phyloP scores from a whole-genome alignment of 2,329 filamentous ascomycete species.

The Blastomyces silverae region DNA sequence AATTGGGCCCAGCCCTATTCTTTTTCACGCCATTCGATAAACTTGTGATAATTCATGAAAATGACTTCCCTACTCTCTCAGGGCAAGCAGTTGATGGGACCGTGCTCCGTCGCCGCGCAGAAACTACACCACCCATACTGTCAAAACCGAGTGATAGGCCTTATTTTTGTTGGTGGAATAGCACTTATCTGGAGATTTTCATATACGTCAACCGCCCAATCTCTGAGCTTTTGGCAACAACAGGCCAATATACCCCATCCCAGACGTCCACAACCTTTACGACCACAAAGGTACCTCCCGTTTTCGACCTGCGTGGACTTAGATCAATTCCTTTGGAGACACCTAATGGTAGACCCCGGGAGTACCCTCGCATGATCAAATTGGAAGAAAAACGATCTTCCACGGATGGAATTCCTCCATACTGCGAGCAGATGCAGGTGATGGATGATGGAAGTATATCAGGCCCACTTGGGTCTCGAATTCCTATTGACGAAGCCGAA shows the following conservation, averaged over 20 bases:
- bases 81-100: constrained; percentile 20
- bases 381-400: constrained; percentile 56
- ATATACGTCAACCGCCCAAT: constrained; percentile 49
- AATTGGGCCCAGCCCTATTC: constrained; percentile 56
- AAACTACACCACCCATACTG: constrained; percentile 33
- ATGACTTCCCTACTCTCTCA: constrained; percentile 27
- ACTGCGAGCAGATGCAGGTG: constrained; percentile 60
- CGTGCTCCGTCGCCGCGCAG: constrained; percentile 22
- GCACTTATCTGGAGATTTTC: constrained; percentile 59
- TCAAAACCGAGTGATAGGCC: constrained; percentile 52
- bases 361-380: constrained; percentile 56
- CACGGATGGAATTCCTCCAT: constrained; percentile 43
- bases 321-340: constrained; percentile 17
- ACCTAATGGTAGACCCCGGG: constrained; percentile 13
- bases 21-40: constrained; percentile 60
- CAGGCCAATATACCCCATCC: constrained; percentile 15
- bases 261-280: constrained; percentile 22
- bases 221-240: constrained; percentile 7
- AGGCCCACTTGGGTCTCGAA: constrained; percentile 3
- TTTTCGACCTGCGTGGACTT: constrained; percentile 20
- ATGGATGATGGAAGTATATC: constrained; percentile 45
- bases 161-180: constrained; percentile 66
- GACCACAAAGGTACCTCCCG: constrained; percentile 18
- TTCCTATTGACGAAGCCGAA: constrained; percentile 15
- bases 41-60: constrained; percentile 48